Base-by-base conservation (phyloP, 768 basidiomycete species). In the Naganishia vaughanmartiniae region DNA sequence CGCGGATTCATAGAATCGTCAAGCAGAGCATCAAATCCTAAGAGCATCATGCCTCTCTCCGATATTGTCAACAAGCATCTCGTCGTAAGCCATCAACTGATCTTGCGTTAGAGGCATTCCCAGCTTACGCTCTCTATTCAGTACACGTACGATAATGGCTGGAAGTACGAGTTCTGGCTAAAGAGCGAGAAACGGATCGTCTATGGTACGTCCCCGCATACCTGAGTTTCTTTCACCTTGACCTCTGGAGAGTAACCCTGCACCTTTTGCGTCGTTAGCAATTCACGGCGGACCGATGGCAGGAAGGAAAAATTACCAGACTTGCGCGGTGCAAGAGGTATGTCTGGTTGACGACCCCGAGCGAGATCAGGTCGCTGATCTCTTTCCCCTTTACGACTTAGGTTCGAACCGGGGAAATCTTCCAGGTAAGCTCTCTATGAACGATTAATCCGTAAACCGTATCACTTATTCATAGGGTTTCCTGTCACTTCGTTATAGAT, bases 281-380 rank as follows among this genome's bases (percentile, higher is more conserved):
- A 70, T 12, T 19, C 30, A 70, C 39, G 68, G 72, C 1, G 73
- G 73, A 2, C 73, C 73, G 14, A 73, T 73, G 73, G 54, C 28
- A 2, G 73, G 73, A 0, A n/a, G 73, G 53, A 65, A 48, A 24
- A 73, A 73, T 66, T 73, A 71, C 46, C 73, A 73, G 70, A 58
- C 65, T 11, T 58, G 36, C 42, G 42, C 48, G 14, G 65, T 71
- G 0, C 73, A 73, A 51, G 70, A 71, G 57, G 67, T 67, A 31
- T 15, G 42, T 42, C 2, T 19, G 66, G 36, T 45, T 21, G 21
- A 5, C 15, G n/a, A 4, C 19, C 33, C 28, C 24, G 3, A 6
- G 9, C 24, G 55, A 19, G 28, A 10, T n/a, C 54, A 26, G 28
- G 33, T 6, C 9, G 5, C 24, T 66, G 48, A 65, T 26, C 17